Evolutionary conservation across 1,284 basidiomycete species (phyloP).

Genomic region (Somion occarium): DNA sequence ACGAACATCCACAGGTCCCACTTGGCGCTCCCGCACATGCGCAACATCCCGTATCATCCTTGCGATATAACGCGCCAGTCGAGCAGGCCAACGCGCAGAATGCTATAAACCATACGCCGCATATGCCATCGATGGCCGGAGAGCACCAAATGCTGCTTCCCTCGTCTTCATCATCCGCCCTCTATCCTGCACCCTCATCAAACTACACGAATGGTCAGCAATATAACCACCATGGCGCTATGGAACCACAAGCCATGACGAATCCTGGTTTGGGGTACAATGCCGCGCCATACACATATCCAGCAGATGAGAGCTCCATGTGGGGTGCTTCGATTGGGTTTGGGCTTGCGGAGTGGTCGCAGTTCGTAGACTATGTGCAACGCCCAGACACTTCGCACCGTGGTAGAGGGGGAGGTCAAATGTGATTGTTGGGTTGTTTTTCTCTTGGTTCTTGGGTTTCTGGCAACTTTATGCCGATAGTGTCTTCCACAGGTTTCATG

Average conservation of each 20-base stretch:
- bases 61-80: slow-evolving; percentile 17
- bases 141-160: background rate
- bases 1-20: background rate
- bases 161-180: background rate
- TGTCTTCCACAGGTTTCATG: background rate
- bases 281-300: slow-evolving; percentile 20
- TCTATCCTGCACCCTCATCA: background rate
- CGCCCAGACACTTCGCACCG: slow-evolving; percentile 20
- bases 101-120: background rate
- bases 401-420: background rate
- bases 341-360: slow-evolving; percentile 36
- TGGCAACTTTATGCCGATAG: background rate
- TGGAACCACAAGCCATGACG: background rate
- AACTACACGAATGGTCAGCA: too few relatives aligned
- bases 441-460: background rate
- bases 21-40: slow-evolving; percentile 1
- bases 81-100: background rate
- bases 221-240: background rate
- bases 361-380: slow-evolving; percentile 43
- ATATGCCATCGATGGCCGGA: background rate
- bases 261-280: background rate
- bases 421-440: background rate
- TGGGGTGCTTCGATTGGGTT: slow-evolving; percentile 39
- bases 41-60: slow-evolving; percentile 18
- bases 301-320: slow-evolving; percentile 32